Evolutionary conservation across 2,329 filamentous ascomycete genomes (phyloP).

Genomic region (Claviceps sp.): DNA sequence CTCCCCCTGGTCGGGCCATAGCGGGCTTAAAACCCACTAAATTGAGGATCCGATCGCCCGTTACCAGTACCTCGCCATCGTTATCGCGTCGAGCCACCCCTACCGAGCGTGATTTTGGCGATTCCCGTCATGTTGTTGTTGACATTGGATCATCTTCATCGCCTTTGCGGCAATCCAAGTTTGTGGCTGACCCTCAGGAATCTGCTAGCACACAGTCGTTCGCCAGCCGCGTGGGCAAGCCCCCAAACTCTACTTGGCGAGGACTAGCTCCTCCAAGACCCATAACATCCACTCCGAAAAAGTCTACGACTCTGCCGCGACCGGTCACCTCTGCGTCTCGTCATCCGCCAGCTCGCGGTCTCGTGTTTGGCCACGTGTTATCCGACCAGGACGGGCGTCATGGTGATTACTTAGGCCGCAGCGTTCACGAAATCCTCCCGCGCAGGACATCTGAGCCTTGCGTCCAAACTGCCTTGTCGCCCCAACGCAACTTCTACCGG

Average conservation of each 20-base stretch:
- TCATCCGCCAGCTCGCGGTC: conserved; percentile 29
- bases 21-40: conserved; percentile 1
- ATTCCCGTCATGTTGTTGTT: not conserved
- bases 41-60: not conserved
- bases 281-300: conserved; percentile 19
- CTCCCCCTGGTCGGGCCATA: not conserved
- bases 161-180: conserved; percentile 31
- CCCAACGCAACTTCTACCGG: conserved; percentile 43
- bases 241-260: conserved; percentile 23
- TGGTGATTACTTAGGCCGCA: conserved; percentile 41
- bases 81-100: conserved; percentile 8
- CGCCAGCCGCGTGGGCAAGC: conserved; percentile 44
- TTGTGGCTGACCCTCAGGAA: conserved; percentile 35
- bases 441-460: conserved; percentile 62
- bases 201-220: conserved; percentile 45
- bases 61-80: not conserved
- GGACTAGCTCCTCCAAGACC: conserved; percentile 22
- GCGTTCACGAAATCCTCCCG: conserved; percentile 39
- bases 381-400: conserved; percentile 44
- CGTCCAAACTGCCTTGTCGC: conserved; percentile 36
- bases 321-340: conserved; percentile 19
- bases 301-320: conserved; percentile 22
- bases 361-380: conserved; percentile 64
- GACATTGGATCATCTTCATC: conserved; percentile 12
- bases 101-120: not conserved